A percentile compares a stretch with the other conserved stretches of the same genome.
Conservation (phyloP, 345 rosid genomes). For the Tarenaya hassleriana region DNA sequence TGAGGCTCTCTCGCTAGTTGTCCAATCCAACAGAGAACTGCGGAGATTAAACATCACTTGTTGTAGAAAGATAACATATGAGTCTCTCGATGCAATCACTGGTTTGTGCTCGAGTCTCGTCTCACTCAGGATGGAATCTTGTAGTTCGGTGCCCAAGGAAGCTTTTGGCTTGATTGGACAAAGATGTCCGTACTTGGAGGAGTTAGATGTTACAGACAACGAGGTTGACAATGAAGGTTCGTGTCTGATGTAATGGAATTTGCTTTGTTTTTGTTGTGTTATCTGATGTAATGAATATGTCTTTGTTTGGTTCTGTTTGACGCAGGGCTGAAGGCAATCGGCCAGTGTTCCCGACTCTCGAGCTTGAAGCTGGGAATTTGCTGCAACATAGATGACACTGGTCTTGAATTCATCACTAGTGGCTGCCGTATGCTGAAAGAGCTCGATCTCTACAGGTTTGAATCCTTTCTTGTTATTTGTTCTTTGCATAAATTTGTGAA, state of each 20-base stretch:
- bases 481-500: background rate
- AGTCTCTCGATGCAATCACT: slow-evolving; percentile 19
- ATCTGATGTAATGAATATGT: background rate
- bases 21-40: slow-evolving; percentile 16
- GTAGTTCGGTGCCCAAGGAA: slow-evolving; percentile 22
- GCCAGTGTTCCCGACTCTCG: slow-evolving; percentile 18
- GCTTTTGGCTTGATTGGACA: slow-evolving; percentile 27
- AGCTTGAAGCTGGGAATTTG: slow-evolving; percentile 26
- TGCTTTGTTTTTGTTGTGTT: background rate
- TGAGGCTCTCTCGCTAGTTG: slow-evolving; percentile 21
- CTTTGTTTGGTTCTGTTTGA: background rate
- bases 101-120: slow-evolving; percentile 20
- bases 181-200: slow-evolving; percentile 22
- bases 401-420: slow-evolving; percentile 18
- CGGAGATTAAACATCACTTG: slow-evolving; percentile 26
- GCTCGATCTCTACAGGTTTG: slow-evolving; percentile 29
- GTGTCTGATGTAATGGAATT: too few relatives aligned
- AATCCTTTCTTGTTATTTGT: background rate
- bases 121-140: slow-evolving; percentile 27
- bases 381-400: slow-evolving; percentile 19
- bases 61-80: slow-evolving; percentile 27
- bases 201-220: slow-evolving; percentile 26
- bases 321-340: slow-evolving; percentile 24
- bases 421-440: slow-evolving; percentile 24
- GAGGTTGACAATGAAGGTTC: slow-evolving; percentile 23